Percentiles rank a stretch among this genome's conserved stretches.
Conservation (phyloP, 2,329 filamentous ascomycete genomes). For the Fusarium nurragi region DNA sequence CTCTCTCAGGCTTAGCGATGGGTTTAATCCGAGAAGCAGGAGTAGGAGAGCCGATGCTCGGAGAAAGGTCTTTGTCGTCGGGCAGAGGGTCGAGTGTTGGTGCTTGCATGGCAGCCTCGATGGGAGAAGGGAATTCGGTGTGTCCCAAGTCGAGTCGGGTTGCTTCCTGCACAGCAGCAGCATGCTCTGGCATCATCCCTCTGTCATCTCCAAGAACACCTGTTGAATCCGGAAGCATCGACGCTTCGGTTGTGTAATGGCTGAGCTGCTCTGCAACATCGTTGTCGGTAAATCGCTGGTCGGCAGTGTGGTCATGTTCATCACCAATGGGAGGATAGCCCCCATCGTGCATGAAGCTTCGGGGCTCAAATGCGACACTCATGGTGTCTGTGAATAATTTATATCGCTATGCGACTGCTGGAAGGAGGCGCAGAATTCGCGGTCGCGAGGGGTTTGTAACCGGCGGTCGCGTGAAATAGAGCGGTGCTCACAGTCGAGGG, state of each 20-base stretch:
- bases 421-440: conserved; percentile 29
- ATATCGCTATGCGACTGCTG: conserved; percentile 12
- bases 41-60: conserved; percentile 46
- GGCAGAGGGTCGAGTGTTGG: conserved; percentile 47
- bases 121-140: conserved; percentile 49
- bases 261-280: conserved; percentile 56
- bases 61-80: conserved; percentile 50
- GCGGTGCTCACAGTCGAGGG: background rate
- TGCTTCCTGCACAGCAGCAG: conserved; percentile 51
- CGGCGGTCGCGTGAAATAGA: conserved; percentile 22
- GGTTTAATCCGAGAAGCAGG: conserved; percentile 58
- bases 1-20: conserved; percentile 68
- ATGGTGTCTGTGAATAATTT: conserved; percentile 49
- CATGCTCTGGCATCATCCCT: conserved; percentile 52
- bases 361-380: conserved; percentile 63
- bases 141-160: conserved; percentile 52
- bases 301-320: conserved; percentile 53
- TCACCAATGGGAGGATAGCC: conserved; percentile 59
- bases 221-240: conserved; percentile 52
- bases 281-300: conserved; percentile 56
- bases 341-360: conserved; percentile 60
- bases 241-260: conserved; percentile 54
- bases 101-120: conserved; percentile 46
- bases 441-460: conserved; percentile 13
- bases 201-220: conserved; percentile 50